phyloP scores from a whole-genome alignment of 805 yeast genomes.

The Cyberlindnera samutprakarnensis region DNA sequence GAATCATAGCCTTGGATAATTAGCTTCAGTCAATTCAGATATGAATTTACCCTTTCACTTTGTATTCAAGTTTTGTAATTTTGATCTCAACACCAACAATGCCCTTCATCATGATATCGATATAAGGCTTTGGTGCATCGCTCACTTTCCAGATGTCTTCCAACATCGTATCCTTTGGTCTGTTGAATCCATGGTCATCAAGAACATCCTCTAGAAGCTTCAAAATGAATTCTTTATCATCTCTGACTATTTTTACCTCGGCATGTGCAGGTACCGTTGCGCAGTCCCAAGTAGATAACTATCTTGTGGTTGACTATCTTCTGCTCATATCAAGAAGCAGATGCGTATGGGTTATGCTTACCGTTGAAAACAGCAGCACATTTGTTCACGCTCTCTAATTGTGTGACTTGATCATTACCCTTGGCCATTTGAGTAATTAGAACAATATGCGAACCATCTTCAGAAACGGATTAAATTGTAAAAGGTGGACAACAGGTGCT shows the following conservation, averaged over 20 bases:
- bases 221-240: conserved; percentile 39
- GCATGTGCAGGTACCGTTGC: conserved; percentile 52
- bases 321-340: conserved; percentile 53
- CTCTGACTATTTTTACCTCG: conserved; percentile 34
- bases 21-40: no score
- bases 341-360: conserved; percentile 38
- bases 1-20: no score
- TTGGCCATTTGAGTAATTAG: conserved; percentile 51
- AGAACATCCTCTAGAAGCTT: conserved; percentile 37
- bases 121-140: conserved; percentile 48
- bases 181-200: conserved; percentile 37
- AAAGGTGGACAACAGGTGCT: no score
- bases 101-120: conserved; percentile 35
- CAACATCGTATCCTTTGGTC: conserved; percentile 21
- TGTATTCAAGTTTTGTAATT: conserved; percentile 38
- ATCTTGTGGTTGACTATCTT: conserved; percentile 49
- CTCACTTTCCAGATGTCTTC: conserved; percentile 42
- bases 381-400: conserved; percentile 26
- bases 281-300: conserved; percentile 70
- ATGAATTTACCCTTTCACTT: no score
- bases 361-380: conserved; percentile 48
- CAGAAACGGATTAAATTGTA: no score
- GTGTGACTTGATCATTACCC: conserved; percentile 41
- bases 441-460: conserved; percentile 31
- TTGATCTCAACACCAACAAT: conserved; percentile 52